phyloP scores from a whole-genome alignment of 148 eudicot genomes.

The Chenopodium album region DNA sequence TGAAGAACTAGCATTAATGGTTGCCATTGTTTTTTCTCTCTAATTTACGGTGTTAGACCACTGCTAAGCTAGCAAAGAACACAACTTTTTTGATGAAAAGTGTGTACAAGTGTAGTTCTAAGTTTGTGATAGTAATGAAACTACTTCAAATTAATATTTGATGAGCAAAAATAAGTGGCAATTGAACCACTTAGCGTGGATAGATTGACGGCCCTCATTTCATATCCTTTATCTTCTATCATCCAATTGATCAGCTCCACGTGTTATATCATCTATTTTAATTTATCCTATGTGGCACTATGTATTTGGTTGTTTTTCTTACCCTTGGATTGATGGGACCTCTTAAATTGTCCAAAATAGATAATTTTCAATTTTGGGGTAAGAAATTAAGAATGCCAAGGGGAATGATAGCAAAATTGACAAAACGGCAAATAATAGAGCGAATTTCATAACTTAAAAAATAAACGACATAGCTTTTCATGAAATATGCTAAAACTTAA shows the following conservation, averaged over 20 bases:
- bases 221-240: conserved; percentile 41
- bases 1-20: conserved; percentile 68
- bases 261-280: conserved; percentile 41
- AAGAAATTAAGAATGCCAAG: neutral
- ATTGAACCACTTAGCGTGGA: conserved; percentile 53
- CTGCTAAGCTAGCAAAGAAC: neutral
- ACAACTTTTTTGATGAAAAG: neutral
- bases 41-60: neutral
- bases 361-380: neutral
- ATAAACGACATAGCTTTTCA: too few relatives aligned
- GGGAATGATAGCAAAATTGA: too few relatives aligned
- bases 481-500: too few relatives aligned
- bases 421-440: too few relatives aligned
- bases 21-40: conserved; percentile 51
- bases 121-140: neutral
- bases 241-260: conserved; percentile 61
- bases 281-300: conserved; percentile 18
- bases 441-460: too few relatives aligned
- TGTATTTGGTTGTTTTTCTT: neutral
- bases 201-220: conserved; percentile 33
- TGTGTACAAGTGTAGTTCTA: neutral
- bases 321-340: neutral
- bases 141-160: conserved; percentile 19
- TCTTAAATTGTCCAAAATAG: neutral
- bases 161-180: conserved; percentile 11